These are phyloP conservation scores for Podospora didyma DNA, from an alignment of 495 filamentous ascomycete genomes.

Conservation along the genomic window DNA sequence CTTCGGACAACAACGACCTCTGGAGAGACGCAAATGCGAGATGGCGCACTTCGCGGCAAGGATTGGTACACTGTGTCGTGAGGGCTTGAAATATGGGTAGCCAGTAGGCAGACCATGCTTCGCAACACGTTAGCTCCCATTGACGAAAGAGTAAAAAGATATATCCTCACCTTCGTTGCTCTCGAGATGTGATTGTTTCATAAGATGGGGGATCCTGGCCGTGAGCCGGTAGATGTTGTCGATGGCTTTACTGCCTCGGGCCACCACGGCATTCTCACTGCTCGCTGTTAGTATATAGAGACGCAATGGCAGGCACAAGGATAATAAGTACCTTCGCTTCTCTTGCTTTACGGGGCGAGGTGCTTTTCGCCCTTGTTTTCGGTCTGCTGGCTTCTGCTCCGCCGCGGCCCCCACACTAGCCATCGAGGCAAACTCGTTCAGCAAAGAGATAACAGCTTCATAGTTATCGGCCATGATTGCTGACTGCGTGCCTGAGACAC, in stretches of 20 bases:
- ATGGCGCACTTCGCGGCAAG: constrained; percentile 88
- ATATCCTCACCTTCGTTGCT: constrained; percentile 64
- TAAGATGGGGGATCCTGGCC: constrained; percentile 73
- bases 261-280: constrained; percentile 69
- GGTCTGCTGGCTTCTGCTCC: constrained; percentile 80
- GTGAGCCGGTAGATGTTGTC: constrained; percentile 77
- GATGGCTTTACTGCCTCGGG: constrained; percentile 75
- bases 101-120: constrained; percentile 98
- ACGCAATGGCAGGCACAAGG: neutral
- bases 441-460: constrained; percentile 72
- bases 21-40: constrained; percentile 86
- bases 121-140: constrained; percentile 18
- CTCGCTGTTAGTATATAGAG: constrained; percentile 15
- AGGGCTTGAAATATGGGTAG: constrained; percentile 87
- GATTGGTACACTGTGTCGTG: constrained; percentile 87
- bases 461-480: constrained; percentile 95
- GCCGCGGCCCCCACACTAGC: constrained; percentile 74
- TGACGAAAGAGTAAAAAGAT: neutral
- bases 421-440: constrained; percentile 86
- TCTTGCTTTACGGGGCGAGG: constrained; percentile 48
- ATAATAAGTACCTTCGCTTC: constrained; percentile 52
- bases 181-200: constrained; percentile 90
- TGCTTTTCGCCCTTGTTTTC: constrained; percentile 43
- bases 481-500: constrained; percentile 57
- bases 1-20: constrained; percentile 72